Base-by-base conservation (phyloP, 2,329 filamentous ascomycete genomes). In the Aspergillus brasiliensis region DNA sequence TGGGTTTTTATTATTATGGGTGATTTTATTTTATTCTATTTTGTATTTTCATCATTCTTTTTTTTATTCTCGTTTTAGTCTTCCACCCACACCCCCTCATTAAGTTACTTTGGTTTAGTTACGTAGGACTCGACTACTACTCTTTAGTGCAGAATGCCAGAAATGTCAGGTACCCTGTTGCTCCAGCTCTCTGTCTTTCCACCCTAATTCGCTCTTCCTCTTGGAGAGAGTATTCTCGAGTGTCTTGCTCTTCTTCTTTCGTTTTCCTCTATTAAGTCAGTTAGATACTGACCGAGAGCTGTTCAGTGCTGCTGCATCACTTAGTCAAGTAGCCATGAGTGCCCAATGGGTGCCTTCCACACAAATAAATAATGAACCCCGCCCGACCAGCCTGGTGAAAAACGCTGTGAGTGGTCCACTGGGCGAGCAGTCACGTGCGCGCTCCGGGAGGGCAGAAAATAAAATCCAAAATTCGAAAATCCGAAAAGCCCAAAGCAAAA, bases 391-490 rank as follows among this genome's bases (percentile, higher is more conserved):
- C 57, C 19, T 8, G 38, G n/a, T n/a, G n/a, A n/a, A n/a, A n/a
- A n/a, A n/a, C 46, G 15, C 46, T 42, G 40, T 57, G 61, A 63
- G 52, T 63, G 63, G 63, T 52, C 63, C 62, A 55, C 49, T 25
- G 49, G 61, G 55, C 56, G 23, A 28, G 8, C 3, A 44, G 31
- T 66, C 65, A 67, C 65, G 65, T 67, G 65, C 5, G 61, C 34
- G 58, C 46, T 37, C 51, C 56, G 49, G 28, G 57, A 46, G n/a
- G 34, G 49, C 31, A 51, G 56, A 60, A 58, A 64, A 66, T 65
- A 56, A 63, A 62, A 63, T 51, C 40, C 59, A 56, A 63, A 62
- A 60, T 61, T 61, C 57, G 38, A 59, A 56, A 51, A 46, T 56
- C 44, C 25, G n/a, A 48, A 58, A 58, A 61, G 49, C 47, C 55